Evolutionary conservation across 805 yeast species (phyloP), one percentile per base, ranked within the genome.

Genomic region (Wickerhamiella galacta): DNA sequence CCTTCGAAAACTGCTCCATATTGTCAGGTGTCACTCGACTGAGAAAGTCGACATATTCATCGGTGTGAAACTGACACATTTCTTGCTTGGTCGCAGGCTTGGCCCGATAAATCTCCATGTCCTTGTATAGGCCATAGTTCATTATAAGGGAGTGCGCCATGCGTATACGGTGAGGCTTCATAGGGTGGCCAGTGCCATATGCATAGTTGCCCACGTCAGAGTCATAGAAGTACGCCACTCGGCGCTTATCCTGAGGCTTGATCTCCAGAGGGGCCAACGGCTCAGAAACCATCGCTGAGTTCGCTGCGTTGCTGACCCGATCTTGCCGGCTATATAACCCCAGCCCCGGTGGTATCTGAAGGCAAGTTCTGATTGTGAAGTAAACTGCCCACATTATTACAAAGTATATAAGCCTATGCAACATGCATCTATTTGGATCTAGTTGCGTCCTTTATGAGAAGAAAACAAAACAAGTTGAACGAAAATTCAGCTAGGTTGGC

Each of bases 181-280:
- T 87, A n/a, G 98, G 98, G 55, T 87, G 98, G 39, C 73, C 69
- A 1, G 80, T 78, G 12, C 98, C 98, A 53, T 80, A 85, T n/a
- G 95, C 93, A 57, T 87, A 87, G 60, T 90, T 90, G 22, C 96
- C 96, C 30, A 90, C 94, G 53, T 87, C 98, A 19, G 94, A 63
- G 54, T 76, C 87, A 49, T 76, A 76, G 53, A 77, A 77, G 50
- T 77, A 77, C 0, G 90, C 87, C 20, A 77, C 83, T 26, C 78
- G 54, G 43, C 63, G 61, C 54, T 66, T 67, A 33, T 66, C 68
- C 39, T 59, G 64, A 11, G 75, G 63, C 41, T 64, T 63, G 37
- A 72, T 72, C 36, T 62, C 61, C 37, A 73, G 56, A 5, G 73
- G 70, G 43, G 72, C 80, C 53, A 75, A 72, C 6, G 82, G 79